Evolutionary conservation across 2,329 filamentous ascomycete genomes (phyloP).

Genomic region (Stagonosporopsis tanaceti): DNA sequence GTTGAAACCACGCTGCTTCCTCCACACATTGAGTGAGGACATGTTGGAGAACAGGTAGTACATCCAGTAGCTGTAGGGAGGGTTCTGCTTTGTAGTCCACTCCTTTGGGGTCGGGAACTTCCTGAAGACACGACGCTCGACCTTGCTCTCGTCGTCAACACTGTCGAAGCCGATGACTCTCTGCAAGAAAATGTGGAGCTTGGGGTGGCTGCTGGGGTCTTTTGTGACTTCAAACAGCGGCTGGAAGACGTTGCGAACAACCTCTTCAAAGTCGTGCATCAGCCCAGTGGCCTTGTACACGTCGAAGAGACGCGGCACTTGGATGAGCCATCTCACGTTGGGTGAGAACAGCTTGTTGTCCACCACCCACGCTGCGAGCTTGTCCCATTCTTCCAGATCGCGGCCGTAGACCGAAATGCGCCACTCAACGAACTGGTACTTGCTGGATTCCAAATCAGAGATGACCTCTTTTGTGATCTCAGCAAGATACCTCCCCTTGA

Average conservation of each 20-base stretch:
- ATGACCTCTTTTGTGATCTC: slow-evolving; percentile 99
- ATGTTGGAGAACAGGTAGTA: slow-evolving; percentile 98
- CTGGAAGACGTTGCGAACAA: slow-evolving; percentile 90
- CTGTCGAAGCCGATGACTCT: slow-evolving; percentile 96
- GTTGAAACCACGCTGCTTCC: slow-evolving; percentile 91
- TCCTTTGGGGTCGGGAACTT: slow-evolving; percentile 91
- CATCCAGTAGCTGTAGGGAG: slow-evolving; percentile 98
- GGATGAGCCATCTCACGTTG: slow-evolving; percentile 96
- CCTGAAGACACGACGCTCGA: slow-evolving; percentile 89
- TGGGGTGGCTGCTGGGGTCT: slow-evolving; percentile 84
- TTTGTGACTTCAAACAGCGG: slow-evolving; percentile 94
- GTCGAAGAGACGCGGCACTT: slow-evolving; percentile 92
- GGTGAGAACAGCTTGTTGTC: slow-evolving; percentile 98
- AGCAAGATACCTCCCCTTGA: slow-evolving; percentile 92
- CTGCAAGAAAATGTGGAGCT: slow-evolving; percentile 93
- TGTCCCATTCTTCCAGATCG: slow-evolving; percentile 94
- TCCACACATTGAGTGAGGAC: slow-evolving; percentile 88
- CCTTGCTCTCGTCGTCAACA: slow-evolving; percentile 97
- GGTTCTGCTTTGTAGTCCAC: slow-evolving; percentile 94
- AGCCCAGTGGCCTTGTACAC: slow-evolving; percentile 90
- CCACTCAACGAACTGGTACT: slow-evolving; percentile 99
- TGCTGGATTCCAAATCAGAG: slow-evolving; percentile 94
- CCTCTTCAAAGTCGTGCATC: slow-evolving; percentile 89
- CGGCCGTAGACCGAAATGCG: slow-evolving; percentile 97
- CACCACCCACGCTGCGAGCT: slow-evolving; percentile 94